A percentile compares a stretch with the other conserved stretches of the same genome.
Evolutionary conservation across 2,329 filamentous ascomycete species (phyloP).

Genomic region (Monosporascus sp.): DNA sequence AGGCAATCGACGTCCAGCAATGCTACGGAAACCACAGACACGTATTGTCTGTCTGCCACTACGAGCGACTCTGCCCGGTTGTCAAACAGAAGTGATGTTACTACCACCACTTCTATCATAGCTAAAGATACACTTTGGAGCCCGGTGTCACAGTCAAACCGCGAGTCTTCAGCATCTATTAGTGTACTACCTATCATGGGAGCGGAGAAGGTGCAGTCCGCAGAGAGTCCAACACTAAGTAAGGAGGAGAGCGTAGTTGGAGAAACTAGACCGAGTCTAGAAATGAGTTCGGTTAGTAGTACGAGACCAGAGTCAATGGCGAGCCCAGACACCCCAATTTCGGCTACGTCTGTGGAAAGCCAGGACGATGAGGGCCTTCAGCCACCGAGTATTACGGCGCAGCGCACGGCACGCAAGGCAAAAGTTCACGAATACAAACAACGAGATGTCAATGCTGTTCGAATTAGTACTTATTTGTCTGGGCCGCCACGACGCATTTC

Average conservation of each 20-base stretch:
- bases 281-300: not conserved
- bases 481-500: not conserved
- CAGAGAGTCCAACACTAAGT: not conserved
- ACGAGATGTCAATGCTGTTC: conserved; percentile 16
- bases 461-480: not conserved
- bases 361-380: conserved; percentile 4
- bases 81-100: conserved; percentile 13
- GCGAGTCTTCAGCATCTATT: not conserved
- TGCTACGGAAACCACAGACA: conserved; percentile 9
- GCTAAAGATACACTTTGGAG: not conserved
- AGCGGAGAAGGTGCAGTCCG: not conserved
- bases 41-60: conserved; percentile 10
- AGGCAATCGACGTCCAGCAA: conserved; percentile 12
- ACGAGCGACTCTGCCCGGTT: conserved; percentile 8
- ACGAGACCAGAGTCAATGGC: not conserved
- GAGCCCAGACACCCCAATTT: not conserved
- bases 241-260: not conserved
- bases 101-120: conserved; percentile 5
- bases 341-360: not conserved
- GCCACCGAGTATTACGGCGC: conserved; percentile 13
- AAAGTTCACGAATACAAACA: conserved; percentile 18
- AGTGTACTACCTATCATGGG: not conserved
- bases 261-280: not conserved
- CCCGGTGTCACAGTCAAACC: not conserved
- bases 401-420: conserved; percentile 16